Percentiles rank a stretch among this genome's conserved stretches.
Conservation (phyloP, 129 eudicot species). For the Artemisia annua region DNA sequence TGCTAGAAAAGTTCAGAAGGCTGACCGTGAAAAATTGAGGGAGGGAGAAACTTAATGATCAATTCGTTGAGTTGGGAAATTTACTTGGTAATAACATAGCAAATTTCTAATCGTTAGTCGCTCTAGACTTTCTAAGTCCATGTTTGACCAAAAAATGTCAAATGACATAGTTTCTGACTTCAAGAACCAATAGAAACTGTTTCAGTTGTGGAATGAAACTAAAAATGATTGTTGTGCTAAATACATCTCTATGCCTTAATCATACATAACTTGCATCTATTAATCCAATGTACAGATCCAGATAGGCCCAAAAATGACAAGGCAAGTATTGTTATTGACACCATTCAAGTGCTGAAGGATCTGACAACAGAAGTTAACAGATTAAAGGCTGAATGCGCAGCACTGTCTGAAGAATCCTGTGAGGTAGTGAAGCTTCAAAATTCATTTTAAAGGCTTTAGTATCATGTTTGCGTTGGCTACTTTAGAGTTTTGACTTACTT, state of each 20-base stretch:
- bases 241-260: no score
- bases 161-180: no score
- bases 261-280: no score
- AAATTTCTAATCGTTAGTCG: not conserved
- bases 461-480: not conserved
- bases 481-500: not conserved
- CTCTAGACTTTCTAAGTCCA: no score
- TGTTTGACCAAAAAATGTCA: no score
- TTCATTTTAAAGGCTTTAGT: not conserved
- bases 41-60: conserved; percentile 56
- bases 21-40: conserved; percentile 62
- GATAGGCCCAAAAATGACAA: conserved; percentile 63
- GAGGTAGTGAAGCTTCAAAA: conserved; percentile 43
- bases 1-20: conserved; percentile 59
- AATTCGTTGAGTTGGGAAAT: conserved; percentile 52
- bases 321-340: conserved; percentile 50
- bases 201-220: no score
- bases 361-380: conserved; percentile 53
- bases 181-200: no score
- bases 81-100: conserved; percentile 42
- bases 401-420: conserved; percentile 52
- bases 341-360: conserved; percentile 54
- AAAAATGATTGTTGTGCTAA: no score
- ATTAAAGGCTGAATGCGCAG: conserved; percentile 49
- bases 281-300: conserved; percentile 40